Evolutionary conservation across 768 basidiomycete species (phyloP), one percentile per base, ranked within the genome.

Genomic region (Hygrocybe punicea): DNA sequence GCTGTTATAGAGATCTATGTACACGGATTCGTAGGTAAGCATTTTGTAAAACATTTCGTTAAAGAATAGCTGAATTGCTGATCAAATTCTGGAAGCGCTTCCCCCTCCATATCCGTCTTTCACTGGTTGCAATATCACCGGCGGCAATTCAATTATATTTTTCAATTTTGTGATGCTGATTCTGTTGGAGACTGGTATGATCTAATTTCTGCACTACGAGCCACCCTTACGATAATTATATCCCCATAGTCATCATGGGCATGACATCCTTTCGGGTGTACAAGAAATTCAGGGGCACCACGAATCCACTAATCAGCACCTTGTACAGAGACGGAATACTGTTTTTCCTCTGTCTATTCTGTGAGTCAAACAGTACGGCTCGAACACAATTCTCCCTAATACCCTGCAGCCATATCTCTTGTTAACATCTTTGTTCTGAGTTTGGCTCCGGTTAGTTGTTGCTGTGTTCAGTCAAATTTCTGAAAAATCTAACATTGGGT

Each of bases 311-410:
- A 8, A 37, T 59, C 5, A n/a, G 36, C 6, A 56, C 44, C 3
- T 36, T 59, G 19, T 56, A 59, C 48, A 25, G 58, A 16, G 58
- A 59, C 36, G 58, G 58, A 19, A 34, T 59, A 48, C 16, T 56
- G 7, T 59, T 55, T 39, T 59, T 56, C 25, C 19, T 56, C 35
- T 56, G 24, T 21, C 55, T 59, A 21, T 55, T 55, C 21, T 11
- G 58, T 59, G 37, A 56, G 58, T 49, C 23, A 24, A 5, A n/a
- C 23, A 34, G n/a, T n/a, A n/a, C n/a, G 6, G 9, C 48, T 6
- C 33, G 13, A 34, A 8, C 10, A 19, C 6, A 13, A 11, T 8
- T 8, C 23, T 24, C 17, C 10, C 33, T 50, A 9, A 50, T 29
- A 50, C n/a, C 21, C n/a, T 17, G 14, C 57, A 59, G 58, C 49